phyloP scores from a whole-genome alignment of 371 early-diverging fungal species.

The Actinomucor elegans region DNA sequence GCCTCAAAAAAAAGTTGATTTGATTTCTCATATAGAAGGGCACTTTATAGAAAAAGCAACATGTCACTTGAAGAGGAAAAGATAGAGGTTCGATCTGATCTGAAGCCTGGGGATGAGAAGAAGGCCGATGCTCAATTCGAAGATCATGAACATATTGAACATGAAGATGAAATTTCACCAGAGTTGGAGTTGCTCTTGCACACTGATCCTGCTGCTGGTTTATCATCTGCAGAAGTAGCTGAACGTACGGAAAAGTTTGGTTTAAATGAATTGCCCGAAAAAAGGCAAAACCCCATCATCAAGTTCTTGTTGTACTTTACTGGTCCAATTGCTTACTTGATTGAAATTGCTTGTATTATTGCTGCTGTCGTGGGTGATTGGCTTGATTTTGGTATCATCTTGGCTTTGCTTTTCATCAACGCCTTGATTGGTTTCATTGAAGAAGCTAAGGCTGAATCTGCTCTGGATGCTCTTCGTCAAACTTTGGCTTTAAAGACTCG shows the following conservation, averaged over 20 bases:
- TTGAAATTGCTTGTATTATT: slow-evolving; percentile 78
- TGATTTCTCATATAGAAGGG: not conserved
- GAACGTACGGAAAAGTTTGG: slow-evolving; percentile 64
- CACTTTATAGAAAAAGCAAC: not conserved
- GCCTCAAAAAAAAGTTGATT: not conserved
- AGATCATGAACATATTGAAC: slow-evolving; percentile 33
- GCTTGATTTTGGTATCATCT: slow-evolving; percentile 87
- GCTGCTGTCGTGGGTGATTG: slow-evolving; percentile 74
- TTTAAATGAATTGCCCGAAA: slow-evolving; percentile 74
- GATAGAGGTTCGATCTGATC: slow-evolving; percentile 5
- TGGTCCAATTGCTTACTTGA: slow-evolving; percentile 87
- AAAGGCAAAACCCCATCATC: slow-evolving; percentile 75
- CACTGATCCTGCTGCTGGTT: slow-evolving; percentile 63
- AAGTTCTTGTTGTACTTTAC: slow-evolving; percentile 90
- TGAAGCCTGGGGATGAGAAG: slow-evolving; percentile 19
- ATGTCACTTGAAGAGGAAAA: slow-evolving; percentile 55
- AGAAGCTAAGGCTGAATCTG: slow-evolving; percentile 87
- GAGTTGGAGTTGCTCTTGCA: slow-evolving; percentile 71
- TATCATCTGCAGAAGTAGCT: slow-evolving; percentile 55
- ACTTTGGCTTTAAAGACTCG: slow-evolving; percentile 83
- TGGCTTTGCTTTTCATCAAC: slow-evolving; percentile 80
- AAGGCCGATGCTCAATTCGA: slow-evolving; percentile 26
- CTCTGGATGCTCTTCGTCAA: slow-evolving; percentile 87
- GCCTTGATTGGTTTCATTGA: slow-evolving; percentile 89
- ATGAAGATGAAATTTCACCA: slow-evolving; percentile 64